phyloP scores from a whole-genome alignment of 768 basidiomycete species.

The Suillus bovinus region DNA sequence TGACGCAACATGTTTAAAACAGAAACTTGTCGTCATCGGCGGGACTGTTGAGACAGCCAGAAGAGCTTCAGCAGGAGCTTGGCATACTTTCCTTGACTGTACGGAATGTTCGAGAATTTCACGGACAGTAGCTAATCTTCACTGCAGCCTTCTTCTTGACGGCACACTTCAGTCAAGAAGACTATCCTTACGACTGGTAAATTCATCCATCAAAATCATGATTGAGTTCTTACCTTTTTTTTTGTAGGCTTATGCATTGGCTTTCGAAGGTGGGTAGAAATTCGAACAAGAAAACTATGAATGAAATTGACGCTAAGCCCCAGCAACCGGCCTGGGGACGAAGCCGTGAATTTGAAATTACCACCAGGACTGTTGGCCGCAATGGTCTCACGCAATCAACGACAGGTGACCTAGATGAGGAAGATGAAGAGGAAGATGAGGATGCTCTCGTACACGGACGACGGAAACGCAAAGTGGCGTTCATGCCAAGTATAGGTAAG shows the following conservation, averaged over 20 bases:
- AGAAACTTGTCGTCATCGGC: constrained; percentile 91
- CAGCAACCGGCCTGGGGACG: constrained; percentile 92
- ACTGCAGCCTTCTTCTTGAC: constrained; percentile 81
- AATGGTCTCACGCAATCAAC: constrained; percentile 66
- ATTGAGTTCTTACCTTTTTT: constrained; percentile 13
- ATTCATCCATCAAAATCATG: constrained; percentile 14
- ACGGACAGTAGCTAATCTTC: constrained; percentile 14
- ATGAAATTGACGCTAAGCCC: constrained; percentile 18
- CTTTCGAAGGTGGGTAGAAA: constrained; percentile 62
- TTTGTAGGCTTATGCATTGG: constrained; percentile 83
- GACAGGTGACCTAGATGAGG: constrained; percentile 76
- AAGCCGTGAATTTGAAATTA: constrained; percentile 88
- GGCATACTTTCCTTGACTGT: constrained; percentile 92
- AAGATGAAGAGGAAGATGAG: constrained; percentile 66
- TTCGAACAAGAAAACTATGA: constrained; percentile 8
- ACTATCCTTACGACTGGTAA: constrained; percentile 86
- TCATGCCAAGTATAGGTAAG: constrained; percentile 83
- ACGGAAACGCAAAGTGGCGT: constrained; percentile 76
- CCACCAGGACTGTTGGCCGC: constrained; percentile 70
- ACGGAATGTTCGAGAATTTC: constrained; percentile 8
- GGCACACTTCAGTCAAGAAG: constrained; percentile 85
- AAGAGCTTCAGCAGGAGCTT: constrained; percentile 77
- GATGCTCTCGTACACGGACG: constrained; percentile 64
- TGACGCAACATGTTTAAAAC: constrained; percentile 10
- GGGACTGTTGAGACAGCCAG: constrained; percentile 87